phyloP scores from a whole-genome alignment of 176 grass and related monocot species.

The Triticum timopheevii region DNA sequence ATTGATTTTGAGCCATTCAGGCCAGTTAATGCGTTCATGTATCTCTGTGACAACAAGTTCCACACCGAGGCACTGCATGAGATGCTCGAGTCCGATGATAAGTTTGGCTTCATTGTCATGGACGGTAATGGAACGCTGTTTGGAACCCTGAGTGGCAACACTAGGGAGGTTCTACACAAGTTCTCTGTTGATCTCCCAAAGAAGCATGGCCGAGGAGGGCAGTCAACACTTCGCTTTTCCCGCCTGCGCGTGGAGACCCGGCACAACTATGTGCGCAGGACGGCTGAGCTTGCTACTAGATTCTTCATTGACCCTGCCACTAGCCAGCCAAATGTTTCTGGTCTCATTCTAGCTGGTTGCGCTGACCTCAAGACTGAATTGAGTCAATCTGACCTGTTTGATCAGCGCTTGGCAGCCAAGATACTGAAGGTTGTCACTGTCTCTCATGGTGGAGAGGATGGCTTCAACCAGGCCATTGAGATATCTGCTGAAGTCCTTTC shows the following conservation, averaged over 20 bases:
- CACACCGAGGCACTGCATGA: constrained; percentile 41
- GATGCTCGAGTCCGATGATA: constrained; percentile 45
- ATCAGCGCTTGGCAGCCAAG: constrained; percentile 35
- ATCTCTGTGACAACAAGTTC: constrained; percentile 55
- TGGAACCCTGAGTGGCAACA: constrained; percentile 42
- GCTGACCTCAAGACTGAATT: constrained; percentile 48
- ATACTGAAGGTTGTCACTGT: constrained; percentile 40
- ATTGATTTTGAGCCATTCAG: constrained; percentile 43
- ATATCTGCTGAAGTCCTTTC: constrained; percentile 35
- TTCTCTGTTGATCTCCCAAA: constrained; percentile 49
- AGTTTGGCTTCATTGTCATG: constrained; percentile 49
- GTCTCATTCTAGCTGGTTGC: constrained; percentile 45
- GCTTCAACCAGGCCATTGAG: constrained; percentile 49
- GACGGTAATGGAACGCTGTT: constrained; percentile 45
- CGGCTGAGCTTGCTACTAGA: constrained; percentile 35
- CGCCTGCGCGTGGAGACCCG: constrained; percentile 47
- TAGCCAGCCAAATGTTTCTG: constrained; percentile 45
- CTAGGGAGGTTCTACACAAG: constrained; percentile 35
- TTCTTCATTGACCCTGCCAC: constrained; percentile 45
- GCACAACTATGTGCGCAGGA: constrained; percentile 37
- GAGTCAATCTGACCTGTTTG: constrained; percentile 48
- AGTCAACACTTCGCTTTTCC: constrained; percentile 39
- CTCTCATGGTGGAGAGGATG: constrained; percentile 47
- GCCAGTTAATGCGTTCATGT: constrained; percentile 34
- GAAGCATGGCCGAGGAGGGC: constrained; percentile 50